These are phyloP conservation scores for Phialemonium atrogriseum DNA, from an alignment of 2,329 filamentous ascomycete genomes.

Conservation along the genomic window DNA sequence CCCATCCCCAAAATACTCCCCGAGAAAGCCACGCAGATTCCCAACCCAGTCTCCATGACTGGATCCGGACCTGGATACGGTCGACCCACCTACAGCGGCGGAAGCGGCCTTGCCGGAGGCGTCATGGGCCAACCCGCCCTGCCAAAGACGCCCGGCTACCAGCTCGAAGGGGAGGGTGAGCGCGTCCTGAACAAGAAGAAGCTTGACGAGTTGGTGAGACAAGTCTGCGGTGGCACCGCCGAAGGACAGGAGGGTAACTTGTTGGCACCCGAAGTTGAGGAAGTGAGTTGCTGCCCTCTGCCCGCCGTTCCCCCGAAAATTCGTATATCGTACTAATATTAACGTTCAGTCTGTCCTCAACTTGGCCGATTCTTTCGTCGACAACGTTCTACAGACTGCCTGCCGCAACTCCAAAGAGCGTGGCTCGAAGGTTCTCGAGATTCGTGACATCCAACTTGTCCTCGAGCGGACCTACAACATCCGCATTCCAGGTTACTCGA, in stretches of 20 bases:
- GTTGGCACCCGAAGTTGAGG: conserved; percentile 88
- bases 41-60: conserved; percentile 63
- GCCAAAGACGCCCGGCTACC: conserved; percentile 71
- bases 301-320: conserved; percentile 4
- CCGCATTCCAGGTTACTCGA: conserved; percentile 86
- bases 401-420: conserved; percentile 91
- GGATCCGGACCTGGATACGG: conserved; percentile 52
- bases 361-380: conserved; percentile 90
- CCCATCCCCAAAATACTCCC: conserved; percentile 74
- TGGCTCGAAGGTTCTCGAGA: conserved; percentile 82
- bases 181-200: conserved; percentile 97
- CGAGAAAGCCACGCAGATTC: conserved; percentile 57
- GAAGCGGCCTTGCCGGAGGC: conserved; percentile 67
- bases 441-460: conserved; percentile 75
- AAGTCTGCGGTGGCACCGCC: conserved; percentile 76
- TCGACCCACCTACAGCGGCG: conserved; percentile 78
- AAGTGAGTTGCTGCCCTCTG: conserved; percentile 57
- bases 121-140: conserved; percentile 84
- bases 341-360: conserved; percentile 67
- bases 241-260: conserved; percentile 68
- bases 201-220: conserved; percentile 86
- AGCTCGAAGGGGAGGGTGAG: conserved; percentile 85
- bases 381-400: conserved; percentile 77
- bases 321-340: conserved; percentile 12
- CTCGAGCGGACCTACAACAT: conserved; percentile 84